These are phyloP conservation scores for Claviceps sp. DNA, from an alignment of 2,329 filamentous ascomycete genomes.

Conservation along the genomic window DNA sequence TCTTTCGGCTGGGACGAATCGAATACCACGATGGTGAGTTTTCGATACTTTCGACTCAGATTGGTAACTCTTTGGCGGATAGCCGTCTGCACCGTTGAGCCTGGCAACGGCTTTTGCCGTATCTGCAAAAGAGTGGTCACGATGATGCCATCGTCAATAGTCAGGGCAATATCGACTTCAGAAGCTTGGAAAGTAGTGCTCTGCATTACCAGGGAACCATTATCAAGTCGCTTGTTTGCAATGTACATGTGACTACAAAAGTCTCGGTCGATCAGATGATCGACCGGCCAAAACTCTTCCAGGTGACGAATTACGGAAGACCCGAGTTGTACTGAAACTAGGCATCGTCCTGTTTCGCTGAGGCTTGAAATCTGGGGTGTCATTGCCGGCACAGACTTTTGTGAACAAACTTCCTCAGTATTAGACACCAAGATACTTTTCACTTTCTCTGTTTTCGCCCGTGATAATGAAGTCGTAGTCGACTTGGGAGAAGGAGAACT, in stretches of 20 bases:
- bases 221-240: conserved; percentile 20
- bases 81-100: conserved; percentile 23
- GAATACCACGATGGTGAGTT: conserved; percentile 55
- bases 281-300: conserved; percentile 31
- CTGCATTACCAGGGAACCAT: not conserved
- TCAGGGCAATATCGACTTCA: conserved; percentile 63
- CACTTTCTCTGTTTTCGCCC: not conserved
- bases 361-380: conserved; percentile 10
- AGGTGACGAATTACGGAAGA: conserved; percentile 37
- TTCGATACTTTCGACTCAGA: conserved; percentile 49
- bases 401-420: not conserved
- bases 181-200: conserved; percentile 19
- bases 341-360: conserved; percentile 19
- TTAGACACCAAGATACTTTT: not conserved
- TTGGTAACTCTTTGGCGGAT: conserved; percentile 42
- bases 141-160: conserved; percentile 55
- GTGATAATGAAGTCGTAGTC: not conserved
- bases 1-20: conserved; percentile 32
- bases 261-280: conserved; percentile 48
- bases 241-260: conserved; percentile 20
- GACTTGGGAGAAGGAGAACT: not conserved
- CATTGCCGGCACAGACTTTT: not conserved
- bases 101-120: conserved; percentile 56
- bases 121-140: conserved; percentile 58
- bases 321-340: conserved; percentile 37